phyloP scores from a whole-genome alignment of 495 filamentous ascomycete genomes.

The Tuber indicum region DNA sequence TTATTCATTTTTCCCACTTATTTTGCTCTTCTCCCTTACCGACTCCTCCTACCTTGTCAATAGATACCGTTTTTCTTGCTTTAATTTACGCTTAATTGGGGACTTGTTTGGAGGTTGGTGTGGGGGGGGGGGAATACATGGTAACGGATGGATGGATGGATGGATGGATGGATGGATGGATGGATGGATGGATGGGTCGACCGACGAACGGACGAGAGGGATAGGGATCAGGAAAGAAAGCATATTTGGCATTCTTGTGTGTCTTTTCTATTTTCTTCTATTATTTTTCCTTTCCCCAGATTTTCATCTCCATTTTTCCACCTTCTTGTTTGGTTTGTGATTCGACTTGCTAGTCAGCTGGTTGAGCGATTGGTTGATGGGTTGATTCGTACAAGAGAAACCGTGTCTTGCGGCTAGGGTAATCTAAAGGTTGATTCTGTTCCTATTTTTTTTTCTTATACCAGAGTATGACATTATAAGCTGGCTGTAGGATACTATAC shows the following conservation, averaged over 20 bases:
- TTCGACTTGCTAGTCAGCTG: background rate
- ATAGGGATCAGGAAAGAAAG: background rate
- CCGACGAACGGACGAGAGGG: background rate
- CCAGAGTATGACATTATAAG: background rate
- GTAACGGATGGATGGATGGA: background rate
- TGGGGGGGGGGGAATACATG: background rate
- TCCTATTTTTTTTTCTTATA: background rate
- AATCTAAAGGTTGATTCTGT: background rate
- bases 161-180: too few species aligned
- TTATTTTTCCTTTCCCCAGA: background rate
- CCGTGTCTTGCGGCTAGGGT: slow-evolving; percentile 28
- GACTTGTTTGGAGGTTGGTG: background rate
- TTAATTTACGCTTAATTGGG: background rate
- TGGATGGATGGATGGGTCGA: background rate
- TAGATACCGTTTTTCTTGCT: slow-evolving; percentile 1
- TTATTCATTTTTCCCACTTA: background rate
- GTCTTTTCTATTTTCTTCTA: slow-evolving; percentile 6
- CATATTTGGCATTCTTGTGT: slow-evolving; percentile 8
- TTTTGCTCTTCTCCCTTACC: background rate
- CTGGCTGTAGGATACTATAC: background rate
- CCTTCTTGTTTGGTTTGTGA: background rate
- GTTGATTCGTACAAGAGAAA: slow-evolving; percentile 3
- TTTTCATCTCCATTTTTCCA: slow-evolving; percentile 27
- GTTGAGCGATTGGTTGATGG: background rate
- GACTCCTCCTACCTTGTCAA: background rate